phyloP scores from a whole-genome alignment of 2,329 filamentous ascomycete genomes.

The Neofusicoccum cordaticola region DNA sequence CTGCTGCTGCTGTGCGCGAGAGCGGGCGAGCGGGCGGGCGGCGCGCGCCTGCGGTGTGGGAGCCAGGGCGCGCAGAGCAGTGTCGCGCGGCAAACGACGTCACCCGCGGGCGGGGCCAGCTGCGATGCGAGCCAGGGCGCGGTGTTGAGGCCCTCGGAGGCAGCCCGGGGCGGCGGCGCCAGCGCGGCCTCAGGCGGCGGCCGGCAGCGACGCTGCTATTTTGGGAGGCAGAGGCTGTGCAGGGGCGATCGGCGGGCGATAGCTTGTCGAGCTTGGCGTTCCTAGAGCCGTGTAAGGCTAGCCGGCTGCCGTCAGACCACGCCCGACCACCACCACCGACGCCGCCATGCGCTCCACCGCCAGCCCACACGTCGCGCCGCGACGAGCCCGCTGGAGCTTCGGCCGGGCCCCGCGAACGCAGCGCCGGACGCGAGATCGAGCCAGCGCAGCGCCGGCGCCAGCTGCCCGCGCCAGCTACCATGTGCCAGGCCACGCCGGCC shows the following conservation, averaged over 20 bases:
- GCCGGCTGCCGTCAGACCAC: not conserved
- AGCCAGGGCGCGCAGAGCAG: no score
- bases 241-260: slow-evolving; percentile 4
- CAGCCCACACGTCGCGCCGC: not conserved
- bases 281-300: not conserved
- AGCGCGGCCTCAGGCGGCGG: not conserved
- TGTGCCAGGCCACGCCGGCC: no score
- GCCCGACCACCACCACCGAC: not conserved
- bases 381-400: not conserved
- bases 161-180: no score
- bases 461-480: not conserved
- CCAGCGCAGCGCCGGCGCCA: not conserved
- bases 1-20: not conserved
- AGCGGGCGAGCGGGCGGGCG: not conserved
- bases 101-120: not conserved
- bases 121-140: not conserved
- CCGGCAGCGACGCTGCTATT: not conserved
- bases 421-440: not conserved
- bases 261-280: not conserved
- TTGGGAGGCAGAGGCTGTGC: not conserved
- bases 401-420: no score
- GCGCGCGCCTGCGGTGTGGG: not conserved
- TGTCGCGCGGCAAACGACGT: not conserved
- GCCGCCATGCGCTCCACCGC: not conserved
- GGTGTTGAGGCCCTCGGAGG: not conserved